These are phyloP conservation scores for Cordyceps pruinosa DNA, from an alignment of 2,329 filamentous ascomycete species.

Conservation along the genomic window DNA sequence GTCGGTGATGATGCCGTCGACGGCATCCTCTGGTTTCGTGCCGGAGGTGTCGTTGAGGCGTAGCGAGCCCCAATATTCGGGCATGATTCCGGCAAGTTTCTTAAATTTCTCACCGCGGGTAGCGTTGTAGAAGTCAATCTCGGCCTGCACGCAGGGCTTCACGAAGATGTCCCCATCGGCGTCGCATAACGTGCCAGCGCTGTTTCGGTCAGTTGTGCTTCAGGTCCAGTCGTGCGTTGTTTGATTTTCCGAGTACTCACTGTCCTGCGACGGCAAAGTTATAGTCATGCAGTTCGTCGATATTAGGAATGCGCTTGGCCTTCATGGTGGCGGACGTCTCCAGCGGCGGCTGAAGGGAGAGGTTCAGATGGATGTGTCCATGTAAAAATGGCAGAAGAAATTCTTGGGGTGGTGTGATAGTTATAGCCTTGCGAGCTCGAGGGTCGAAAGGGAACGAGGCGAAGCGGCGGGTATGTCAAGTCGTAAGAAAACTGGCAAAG, in stretches of 20 bases:
- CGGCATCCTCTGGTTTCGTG: conserved; percentile 40
- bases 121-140: conserved; percentile 85
- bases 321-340: conserved; percentile 18
- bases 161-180: conserved; percentile 78
- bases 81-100: conserved; percentile 74
- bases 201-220: conserved; percentile 29
- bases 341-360: neutral
- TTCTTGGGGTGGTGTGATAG: neutral
- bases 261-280: conserved; percentile 76
- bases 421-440: neutral
- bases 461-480: neutral
- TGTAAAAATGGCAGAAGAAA: neutral
- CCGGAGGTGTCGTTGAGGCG: conserved; percentile 53
- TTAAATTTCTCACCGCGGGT: conserved; percentile 60
- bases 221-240: neutral
- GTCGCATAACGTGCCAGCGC: conserved; percentile 85
- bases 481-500: neutral
- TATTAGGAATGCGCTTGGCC: conserved; percentile 42
- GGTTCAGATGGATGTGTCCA: neutral
- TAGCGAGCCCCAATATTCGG: conserved; percentile 75
- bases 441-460: neutral
- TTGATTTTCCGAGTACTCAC: conserved; percentile 46
- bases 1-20: conserved; percentile 37
- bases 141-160: conserved; percentile 82
- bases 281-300: conserved; percentile 59